Conservation (phyloP, 1,284 basidiomycete species). For the Cutaneotrichosporon sp. region DNA sequence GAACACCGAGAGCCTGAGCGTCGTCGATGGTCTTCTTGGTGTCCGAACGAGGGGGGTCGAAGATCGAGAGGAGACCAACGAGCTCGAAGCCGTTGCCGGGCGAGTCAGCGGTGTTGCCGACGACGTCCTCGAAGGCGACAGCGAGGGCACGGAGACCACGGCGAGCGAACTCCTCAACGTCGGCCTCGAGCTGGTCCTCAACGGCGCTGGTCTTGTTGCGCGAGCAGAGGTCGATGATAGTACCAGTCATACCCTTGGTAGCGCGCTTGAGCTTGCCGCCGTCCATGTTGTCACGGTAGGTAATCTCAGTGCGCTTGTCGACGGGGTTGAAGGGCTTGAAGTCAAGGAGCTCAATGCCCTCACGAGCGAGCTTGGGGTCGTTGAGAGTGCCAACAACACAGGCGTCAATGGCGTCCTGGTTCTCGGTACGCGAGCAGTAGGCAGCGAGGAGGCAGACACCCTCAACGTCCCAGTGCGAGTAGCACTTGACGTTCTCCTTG, state of each 20-base stretch:
- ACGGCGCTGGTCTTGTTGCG: conserved; percentile 93
- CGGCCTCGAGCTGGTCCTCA: conserved; percentile 86
- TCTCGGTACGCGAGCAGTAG: conserved; percentile 96
- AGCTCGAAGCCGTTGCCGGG: conserved; percentile 92
- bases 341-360: conserved; percentile 91
- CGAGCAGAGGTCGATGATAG: conserved; percentile 91
- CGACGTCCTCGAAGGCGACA: conserved; percentile 91
- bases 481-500: conserved; percentile 85
- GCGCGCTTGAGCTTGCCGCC: conserved; percentile 94
- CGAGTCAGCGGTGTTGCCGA: conserved; percentile 60
- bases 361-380: conserved; percentile 71
- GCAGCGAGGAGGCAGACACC: conserved; percentile 91
- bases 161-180: conserved; percentile 90
- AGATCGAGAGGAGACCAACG: conserved; percentile 94
- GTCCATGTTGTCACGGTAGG: conserved; percentile 82
- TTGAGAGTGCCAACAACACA: conserved; percentile 81
- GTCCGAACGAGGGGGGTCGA: conserved; percentile 95
- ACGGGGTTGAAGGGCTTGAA: conserved; percentile 99
- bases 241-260: conserved; percentile 99
- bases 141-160: conserved; percentile 98
- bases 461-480: conserved; percentile 81
- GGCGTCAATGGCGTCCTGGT: conserved; percentile 94
- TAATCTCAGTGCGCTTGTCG: conserved; percentile 98
- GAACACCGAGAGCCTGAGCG: conserved; percentile 90
- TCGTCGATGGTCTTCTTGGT: conserved; percentile 99